These are phyloP conservation scores for Dovyalis caffra DNA, from an alignment of 345 rosid species.

Conservation along the genomic window DNA sequence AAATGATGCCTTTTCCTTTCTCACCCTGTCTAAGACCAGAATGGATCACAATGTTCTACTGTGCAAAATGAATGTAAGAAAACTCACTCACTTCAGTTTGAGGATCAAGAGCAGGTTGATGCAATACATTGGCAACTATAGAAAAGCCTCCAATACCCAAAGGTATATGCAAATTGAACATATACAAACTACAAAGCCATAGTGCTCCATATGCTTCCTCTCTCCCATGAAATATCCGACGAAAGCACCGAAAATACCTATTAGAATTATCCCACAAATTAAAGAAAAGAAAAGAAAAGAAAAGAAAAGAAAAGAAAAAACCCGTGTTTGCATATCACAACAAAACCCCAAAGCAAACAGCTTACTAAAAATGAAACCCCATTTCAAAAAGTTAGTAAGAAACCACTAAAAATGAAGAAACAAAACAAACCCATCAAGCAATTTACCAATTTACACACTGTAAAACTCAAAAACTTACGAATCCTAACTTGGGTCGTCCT, in stretches of 20 bases:
- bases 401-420: background rate
- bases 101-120: constrained; percentile 62
- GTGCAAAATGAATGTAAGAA: background rate
- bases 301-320: background rate
- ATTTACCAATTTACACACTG: background rate
- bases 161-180: constrained; percentile 82
- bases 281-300: background rate
- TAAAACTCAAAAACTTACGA: background rate
- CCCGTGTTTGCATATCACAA: background rate
- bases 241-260: constrained; percentile 58
- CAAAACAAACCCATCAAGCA: constrained; percentile 4
- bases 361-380: too few relatives aligned
- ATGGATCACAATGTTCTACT: background rate
- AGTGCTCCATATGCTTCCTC: constrained; percentile 60
- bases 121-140: constrained; percentile 53
- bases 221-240: constrained; percentile 68
- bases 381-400: too few relatives aligned
- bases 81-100: constrained; percentile 57
- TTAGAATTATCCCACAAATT: background rate
- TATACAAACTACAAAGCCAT: constrained; percentile 67
- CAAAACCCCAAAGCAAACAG: background rate
- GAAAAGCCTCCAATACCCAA: constrained; percentile 83
- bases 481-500: background rate
- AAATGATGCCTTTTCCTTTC: too few relatives aligned
- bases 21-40: background rate